Evolutionary conservation across 1,139 yeast species (phyloP).

Genomic region (Suhomyces maxii): DNA sequence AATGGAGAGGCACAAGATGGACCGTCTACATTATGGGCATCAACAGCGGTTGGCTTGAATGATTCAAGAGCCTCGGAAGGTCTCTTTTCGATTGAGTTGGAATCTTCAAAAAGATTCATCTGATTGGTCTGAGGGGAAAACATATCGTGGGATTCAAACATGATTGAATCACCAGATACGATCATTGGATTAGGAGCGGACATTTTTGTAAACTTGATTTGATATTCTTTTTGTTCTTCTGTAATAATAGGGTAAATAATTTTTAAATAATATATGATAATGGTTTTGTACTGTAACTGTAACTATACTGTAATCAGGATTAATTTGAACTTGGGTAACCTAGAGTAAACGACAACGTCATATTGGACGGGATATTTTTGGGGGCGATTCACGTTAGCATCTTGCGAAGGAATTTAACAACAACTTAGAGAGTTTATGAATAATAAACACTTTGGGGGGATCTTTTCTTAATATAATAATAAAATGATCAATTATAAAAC

Average conservation of each 20-base stretch:
- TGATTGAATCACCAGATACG: slow-evolving; percentile 28
- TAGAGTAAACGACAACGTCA: slow-evolving; percentile 25
- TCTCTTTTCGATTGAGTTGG: slow-evolving; percentile 7
- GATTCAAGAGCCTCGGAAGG: slow-evolving; percentile 23
- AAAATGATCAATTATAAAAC: slow-evolving; percentile 11
- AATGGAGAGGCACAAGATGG: slow-evolving; percentile 36
- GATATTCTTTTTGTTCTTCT: slow-evolving; percentile 1
- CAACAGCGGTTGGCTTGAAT: slow-evolving; percentile 9
- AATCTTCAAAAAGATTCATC: slow-evolving; percentile 11
- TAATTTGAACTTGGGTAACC: slow-evolving; percentile 5
- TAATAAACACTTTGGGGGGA: slow-evolving; percentile 10
- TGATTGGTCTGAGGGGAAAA: slow-evolving; percentile 15
- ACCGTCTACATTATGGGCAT: slow-evolving; percentile 9
- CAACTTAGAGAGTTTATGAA: slow-evolving; percentile 12
- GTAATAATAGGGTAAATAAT: slow-evolving; percentile 2
- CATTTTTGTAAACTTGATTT: slow-evolving; percentile 17
- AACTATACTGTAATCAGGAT: neutral
- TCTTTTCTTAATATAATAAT: slow-evolving; percentile 8
- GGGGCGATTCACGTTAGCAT: slow-evolving; percentile 13
- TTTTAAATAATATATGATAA: neutral
- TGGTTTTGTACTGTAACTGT: slow-evolving; percentile 1
- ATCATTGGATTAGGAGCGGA: slow-evolving; percentile 27
- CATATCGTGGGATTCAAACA: slow-evolving; percentile 29
- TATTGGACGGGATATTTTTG: slow-evolving; percentile 28
- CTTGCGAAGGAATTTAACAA: slow-evolving; percentile 20